phyloP scores from a whole-genome alignment of 2,329 filamentous ascomycete genomes.

The Aschersonia sp. region DNA sequence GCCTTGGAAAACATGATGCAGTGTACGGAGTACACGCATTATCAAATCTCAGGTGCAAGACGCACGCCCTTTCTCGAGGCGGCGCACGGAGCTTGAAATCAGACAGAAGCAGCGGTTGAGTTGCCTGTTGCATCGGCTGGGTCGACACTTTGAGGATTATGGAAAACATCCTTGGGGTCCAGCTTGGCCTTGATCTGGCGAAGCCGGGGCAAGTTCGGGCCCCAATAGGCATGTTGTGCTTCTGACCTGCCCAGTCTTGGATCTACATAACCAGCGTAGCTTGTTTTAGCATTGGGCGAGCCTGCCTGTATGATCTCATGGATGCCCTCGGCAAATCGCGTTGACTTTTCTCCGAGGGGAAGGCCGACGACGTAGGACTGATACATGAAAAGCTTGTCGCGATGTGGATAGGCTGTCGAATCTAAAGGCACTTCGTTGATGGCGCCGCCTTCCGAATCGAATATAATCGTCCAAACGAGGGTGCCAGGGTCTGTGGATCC shows the following conservation, averaged over 20 bases:
- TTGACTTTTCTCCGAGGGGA: slow-evolving; percentile 28
- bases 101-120: too few species aligned
- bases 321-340: slow-evolving; percentile 35
- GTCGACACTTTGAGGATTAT: slow-evolving; percentile 42
- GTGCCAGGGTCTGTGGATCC: slow-evolving; percentile 33
- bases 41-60: too few species aligned
- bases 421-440: slow-evolving; percentile 38
- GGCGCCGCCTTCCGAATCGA: slow-evolving; percentile 46
- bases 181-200: slow-evolving; percentile 33
- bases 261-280: slow-evolving; percentile 53
- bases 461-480: slow-evolving; percentile 45
- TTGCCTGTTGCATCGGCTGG: slow-evolving; percentile 5
- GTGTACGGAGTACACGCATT: too few species aligned
- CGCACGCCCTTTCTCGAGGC: too few species aligned
- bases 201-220: slow-evolving; percentile 31
- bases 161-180: slow-evolving; percentile 40
- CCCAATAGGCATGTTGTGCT: slow-evolving; percentile 40
- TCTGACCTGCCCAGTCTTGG: slow-evolving; percentile 24
- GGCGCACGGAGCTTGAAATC: too few species aligned
- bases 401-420: slow-evolving; percentile 47
- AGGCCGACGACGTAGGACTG: slow-evolving; percentile 45
- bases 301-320: slow-evolving; percentile 26
- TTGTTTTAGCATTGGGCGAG: slow-evolving; percentile 25
- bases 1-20: too few species aligned
- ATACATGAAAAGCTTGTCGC: slow-evolving; percentile 49